Base-by-base conservation (phyloP, 306 rosid genomes). In the Hippophae gyantsensis region DNA sequence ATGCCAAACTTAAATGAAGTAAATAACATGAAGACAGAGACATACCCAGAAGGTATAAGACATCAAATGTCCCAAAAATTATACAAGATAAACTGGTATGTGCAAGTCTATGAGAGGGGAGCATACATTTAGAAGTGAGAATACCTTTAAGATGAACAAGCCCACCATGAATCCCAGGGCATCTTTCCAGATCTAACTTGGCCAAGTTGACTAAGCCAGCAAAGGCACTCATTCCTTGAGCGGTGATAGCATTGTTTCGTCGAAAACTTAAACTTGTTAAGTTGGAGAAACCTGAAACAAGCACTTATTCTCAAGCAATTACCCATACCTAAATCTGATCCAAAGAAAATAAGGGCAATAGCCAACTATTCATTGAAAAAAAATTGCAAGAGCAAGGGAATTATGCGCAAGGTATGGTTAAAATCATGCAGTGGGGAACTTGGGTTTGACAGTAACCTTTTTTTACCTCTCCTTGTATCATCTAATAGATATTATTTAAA, bases 141-240 rank as follows among this genome's bases (percentile, higher is more conserved):
- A 52, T 48, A 87, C 98, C 96, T 80, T 80, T 82, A 52, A 92
- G 82, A 80, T 85, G 81, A 73, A 81, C 67, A 63, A 87, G 92
- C 27, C 98, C 96, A 42, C 93, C 95, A 76, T 85, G 96, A 71
- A 92, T 82, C 69, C 75, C 78, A 63, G 96, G 93, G 66, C 96
- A 92, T 81, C 86, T 88, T 83, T 87, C 96, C 73, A 87, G 63
- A 76, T 92, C 98, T 93, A 92, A 80, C 81, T 84, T 80, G 77
- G 76, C 81, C 89, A 92, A 66, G 74, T 80, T 80, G 43, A 75
- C 79, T 62, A 87, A 79, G 66, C 81, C 63, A 57, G 87, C 70
- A 59, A 92, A 74, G 64, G 70, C 70, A 61, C 72, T 79, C 92
- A 92, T 87, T 65, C 98, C 96, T 70, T 81, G 74, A 65, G 95